Percentiles rank a stretch among this genome's conserved stretches.
Conservation (phyloP, 148 eudicot species). For the Rhododendron simsii region DNA sequence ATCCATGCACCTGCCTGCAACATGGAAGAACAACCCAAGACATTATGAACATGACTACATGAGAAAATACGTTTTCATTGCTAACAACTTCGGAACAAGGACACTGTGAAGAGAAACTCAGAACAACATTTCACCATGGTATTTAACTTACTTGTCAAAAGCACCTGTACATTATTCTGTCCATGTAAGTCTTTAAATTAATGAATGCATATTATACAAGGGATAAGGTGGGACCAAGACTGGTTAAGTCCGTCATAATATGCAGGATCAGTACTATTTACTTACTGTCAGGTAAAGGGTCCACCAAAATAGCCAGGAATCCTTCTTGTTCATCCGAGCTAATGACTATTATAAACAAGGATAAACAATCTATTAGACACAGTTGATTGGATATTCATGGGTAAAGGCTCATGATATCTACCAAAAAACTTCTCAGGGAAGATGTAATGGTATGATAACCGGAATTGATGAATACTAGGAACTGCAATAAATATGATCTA, state of each 20-base stretch:
- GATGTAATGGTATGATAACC: background rate
- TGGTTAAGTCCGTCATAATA: background rate
- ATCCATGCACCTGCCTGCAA: slow-evolving; percentile 85
- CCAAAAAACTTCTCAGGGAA: background rate
- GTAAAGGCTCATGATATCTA: background rate
- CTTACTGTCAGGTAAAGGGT: slow-evolving; percentile 88
- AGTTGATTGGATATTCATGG: background rate
- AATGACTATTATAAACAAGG: slow-evolving; percentile 47
- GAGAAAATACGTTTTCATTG: background rate
- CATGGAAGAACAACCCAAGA: slow-evolving; percentile 12
- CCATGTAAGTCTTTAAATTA: background rate
- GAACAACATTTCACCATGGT: background rate
- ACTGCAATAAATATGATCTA: slow-evolving; percentile 1
- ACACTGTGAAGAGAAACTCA: too few species aligned
- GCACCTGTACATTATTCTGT: background rate
- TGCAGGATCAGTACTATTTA: background rate
- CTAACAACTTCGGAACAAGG: background rate
- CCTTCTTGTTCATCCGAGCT: slow-evolving; percentile 96
- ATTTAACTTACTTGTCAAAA: background rate
- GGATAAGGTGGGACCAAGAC: background rate
- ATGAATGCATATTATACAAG: background rate
- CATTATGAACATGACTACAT: background rate
- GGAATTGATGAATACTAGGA: background rate
- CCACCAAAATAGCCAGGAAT: slow-evolving; percentile 99
- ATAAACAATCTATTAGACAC: background rate